Evolutionary conservation across 805 yeast genomes (phyloP), one percentile per base, ranked within the genome.

Genomic region (Lipomyces chichibuensis): DNA sequence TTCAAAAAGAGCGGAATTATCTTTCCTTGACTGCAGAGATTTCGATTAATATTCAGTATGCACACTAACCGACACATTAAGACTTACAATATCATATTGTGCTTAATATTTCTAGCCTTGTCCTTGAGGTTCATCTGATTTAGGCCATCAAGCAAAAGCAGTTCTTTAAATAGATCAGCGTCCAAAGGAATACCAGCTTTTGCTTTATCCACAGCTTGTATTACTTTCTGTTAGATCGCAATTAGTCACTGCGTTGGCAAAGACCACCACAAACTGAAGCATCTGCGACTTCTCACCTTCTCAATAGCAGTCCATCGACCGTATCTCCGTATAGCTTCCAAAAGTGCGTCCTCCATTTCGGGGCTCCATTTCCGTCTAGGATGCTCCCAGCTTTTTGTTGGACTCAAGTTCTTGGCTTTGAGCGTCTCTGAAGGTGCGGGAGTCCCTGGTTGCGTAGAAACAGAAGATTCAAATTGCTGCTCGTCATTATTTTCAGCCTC

Each of bases 71-170:
- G 33, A 9, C 33, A 11, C 5, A n/a, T 17, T n/a, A 17, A 63
- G 32, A 60, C 67, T 54, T 35, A 65, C 67, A 35, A 27, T 20
- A 68, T 49, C 11, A 53, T 32, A 20, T 32, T 17, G 27, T 68
- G 67, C 54, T 66, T 66, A 25, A 69, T 55, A 32, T 65, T 65
- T 14, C 71, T 57, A 8, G 71, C 71, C 33, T 69, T 69, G 33
- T 69, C 71, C 32, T 69, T 69, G 9, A 69, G 62, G 56, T 61
- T 58, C 25, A 66, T 59, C 37, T 66, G 65, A 25, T 57, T 46
- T 29, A 39, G 57, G n/a, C 71, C 71, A n/a, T 61, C 33, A 6
- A 69, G 65, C 20, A 57, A 29, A n/a, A 4, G 4, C 8, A 66
- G 46, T 33, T 59, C 66, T 3, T 32, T 43, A 29, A 29, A 51